Conservation (phyloP, 495 filamentous ascomycete species). For the Tuber brumale region DNA sequence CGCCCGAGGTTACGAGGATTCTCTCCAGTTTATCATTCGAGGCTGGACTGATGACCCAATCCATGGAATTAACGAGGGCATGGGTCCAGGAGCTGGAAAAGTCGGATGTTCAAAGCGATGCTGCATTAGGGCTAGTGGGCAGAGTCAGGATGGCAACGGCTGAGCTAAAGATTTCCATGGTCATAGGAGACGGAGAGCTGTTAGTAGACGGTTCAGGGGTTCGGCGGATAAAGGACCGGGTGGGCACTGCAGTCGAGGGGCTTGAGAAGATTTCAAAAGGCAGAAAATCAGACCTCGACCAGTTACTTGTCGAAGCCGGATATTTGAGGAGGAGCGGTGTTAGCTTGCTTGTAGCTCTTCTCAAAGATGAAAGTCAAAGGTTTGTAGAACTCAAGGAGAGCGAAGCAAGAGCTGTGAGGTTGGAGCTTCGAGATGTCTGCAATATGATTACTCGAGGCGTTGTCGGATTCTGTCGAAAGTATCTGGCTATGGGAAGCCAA, state of each 20-base stretch:
- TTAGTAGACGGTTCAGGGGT: conserved; percentile 18
- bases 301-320: conserved; percentile 36
- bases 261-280: conserved; percentile 31
- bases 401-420: conserved; percentile 5
- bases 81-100: conserved; percentile 33
- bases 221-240: conserved; percentile 26
- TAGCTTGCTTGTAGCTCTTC: conserved; percentile 25
- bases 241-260: conserved; percentile 28
- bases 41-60: conserved; percentile 30
- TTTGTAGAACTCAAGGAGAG: conserved; percentile 8
- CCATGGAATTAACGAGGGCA: conserved; percentile 29
- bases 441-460: conserved; percentile 29
- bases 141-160: conserved; percentile 36
- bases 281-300: conserved; percentile 36
- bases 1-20: conserved; percentile 30
- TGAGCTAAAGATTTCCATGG: conserved; percentile 32
- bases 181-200: conserved; percentile 14
- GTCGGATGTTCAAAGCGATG: conserved; percentile 23
- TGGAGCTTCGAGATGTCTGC: conserved; percentile 24
- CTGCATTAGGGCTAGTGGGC: conserved; percentile 27
- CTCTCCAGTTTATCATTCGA: conserved; percentile 35
- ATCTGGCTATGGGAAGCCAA: conserved; percentile 34
- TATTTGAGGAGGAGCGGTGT: conserved; percentile 29
- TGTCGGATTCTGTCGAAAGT: conserved; percentile 39
- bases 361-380: conserved; percentile 20